A percentile compares a stretch with the other conserved stretches of the same genome.
These are phyloP conservation scores for Plasmodium malariae DNA, from an alignment of 169 alveolate genomes.

Conservation along the genomic window DNA sequence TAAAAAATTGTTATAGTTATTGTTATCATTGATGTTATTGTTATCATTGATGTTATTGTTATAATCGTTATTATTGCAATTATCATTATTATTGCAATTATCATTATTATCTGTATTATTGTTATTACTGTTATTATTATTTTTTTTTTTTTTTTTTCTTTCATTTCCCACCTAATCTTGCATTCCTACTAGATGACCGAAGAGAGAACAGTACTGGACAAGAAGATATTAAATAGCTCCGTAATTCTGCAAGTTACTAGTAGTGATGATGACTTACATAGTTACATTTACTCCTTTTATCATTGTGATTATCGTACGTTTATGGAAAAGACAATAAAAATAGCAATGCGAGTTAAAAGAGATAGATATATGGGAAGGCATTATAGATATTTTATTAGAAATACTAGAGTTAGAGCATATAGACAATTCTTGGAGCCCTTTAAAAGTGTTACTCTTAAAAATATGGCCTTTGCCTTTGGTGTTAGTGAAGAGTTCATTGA, in stretches of 20 bases:
- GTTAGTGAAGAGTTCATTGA: constrained; percentile 94
- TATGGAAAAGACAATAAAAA: constrained; percentile 87
- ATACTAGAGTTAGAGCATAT: constrained; percentile 96
- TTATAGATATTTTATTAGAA: constrained; percentile 91
- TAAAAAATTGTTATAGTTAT: too few relatives aligned
- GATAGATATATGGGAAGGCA: constrained; percentile 92
- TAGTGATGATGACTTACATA: constrained; percentile 90
- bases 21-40: too few relatives aligned
- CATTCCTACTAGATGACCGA: constrained; percentile 86
- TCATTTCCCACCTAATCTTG: too few relatives aligned
- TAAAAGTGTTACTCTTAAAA: constrained; percentile 94
- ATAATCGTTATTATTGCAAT: too few relatives aligned
- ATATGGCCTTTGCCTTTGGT: constrained; percentile 96
- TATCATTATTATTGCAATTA: too few relatives aligned
- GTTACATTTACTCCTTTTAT: constrained; percentile 90
- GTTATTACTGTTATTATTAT: neutral
- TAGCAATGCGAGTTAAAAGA: constrained; percentile 84
- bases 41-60: too few relatives aligned
- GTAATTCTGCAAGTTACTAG: constrained; percentile 94
- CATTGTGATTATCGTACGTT: constrained; percentile 92
- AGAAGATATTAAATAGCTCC: constrained; percentile 91
- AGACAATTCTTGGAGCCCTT: constrained; percentile 94
- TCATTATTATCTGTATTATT: too few relatives aligned
- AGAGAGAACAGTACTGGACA: constrained; percentile 88
- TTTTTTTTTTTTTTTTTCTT: constrained; percentile 4